Evolutionary conservation across 2,329 filamentous ascomycete genomes (phyloP).

Genomic region (Clarireedia homoeocarpa): DNA sequence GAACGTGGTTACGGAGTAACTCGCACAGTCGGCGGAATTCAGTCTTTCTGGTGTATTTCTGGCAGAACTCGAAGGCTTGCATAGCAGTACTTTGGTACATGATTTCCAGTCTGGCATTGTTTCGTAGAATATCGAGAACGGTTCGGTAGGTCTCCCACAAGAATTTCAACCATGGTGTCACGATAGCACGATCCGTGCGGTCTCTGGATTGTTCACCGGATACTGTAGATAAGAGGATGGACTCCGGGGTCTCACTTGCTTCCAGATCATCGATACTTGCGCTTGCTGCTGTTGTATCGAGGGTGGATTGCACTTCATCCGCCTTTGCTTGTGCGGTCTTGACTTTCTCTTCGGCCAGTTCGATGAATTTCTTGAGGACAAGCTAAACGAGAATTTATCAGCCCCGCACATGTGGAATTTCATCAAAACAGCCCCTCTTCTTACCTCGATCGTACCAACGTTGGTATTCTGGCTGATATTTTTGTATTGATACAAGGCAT

Average conservation of each 20-base stretch:
- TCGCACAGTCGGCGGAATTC: slow-evolving; percentile 98
- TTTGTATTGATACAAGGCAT: slow-evolving; percentile 99
- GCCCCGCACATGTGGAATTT: slow-evolving; percentile 2
- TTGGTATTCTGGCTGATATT: slow-evolving; percentile 99
- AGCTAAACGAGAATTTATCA: slow-evolving; percentile 41
- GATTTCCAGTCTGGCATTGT: slow-evolving; percentile 94
- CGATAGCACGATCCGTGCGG: slow-evolving; percentile 93
- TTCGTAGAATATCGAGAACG: slow-evolving; percentile 95
- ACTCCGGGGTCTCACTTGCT: slow-evolving; percentile 95
- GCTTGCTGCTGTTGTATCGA: slow-evolving; percentile 66
- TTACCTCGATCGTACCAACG: slow-evolving; percentile 90
- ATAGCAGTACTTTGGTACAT: slow-evolving; percentile 98
- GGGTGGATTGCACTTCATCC: slow-evolving; percentile 82
- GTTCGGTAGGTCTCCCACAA: slow-evolving; percentile 99
- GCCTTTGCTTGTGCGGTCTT: slow-evolving; percentile 93
- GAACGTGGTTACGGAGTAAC: slow-evolving; percentile 94
- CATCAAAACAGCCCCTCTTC: slow-evolving; percentile 9
- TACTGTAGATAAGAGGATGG: slow-evolving; percentile 93
- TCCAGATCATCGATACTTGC: slow-evolving; percentile 89
- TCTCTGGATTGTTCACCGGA: slow-evolving; percentile 97
- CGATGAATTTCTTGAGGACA: slow-evolving; percentile 96
- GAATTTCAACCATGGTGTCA: slow-evolving; percentile 99
- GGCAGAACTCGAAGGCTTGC: slow-evolving; percentile 97
- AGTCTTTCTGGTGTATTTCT: slow-evolving; percentile 97
- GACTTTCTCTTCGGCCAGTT: slow-evolving; percentile 92